Percentiles rank a stretch among this genome's conserved stretches.
phyloP scores from a whole-genome alignment of 345 rosid genomes.

The Sonneratia caseolaris region DNA sequence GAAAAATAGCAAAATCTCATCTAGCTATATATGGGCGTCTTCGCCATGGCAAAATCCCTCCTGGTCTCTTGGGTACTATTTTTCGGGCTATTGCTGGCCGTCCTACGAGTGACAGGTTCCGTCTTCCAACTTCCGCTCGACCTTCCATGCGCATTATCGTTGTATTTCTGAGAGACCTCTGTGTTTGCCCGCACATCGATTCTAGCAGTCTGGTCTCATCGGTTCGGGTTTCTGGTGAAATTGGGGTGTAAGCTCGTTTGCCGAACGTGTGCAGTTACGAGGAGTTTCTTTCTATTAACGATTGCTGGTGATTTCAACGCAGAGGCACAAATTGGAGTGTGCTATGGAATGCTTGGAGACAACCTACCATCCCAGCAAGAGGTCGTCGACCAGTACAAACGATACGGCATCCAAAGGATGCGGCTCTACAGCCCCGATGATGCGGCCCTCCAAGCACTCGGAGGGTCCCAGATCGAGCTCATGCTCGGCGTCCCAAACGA shows the following conservation, averaged over 20 bases:
- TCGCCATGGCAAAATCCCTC: background rate
- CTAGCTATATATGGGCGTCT: background rate
- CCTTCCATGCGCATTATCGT: background rate
- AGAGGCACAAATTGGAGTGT: slow-evolving; percentile 57
- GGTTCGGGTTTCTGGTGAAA: no score
- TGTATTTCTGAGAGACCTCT: background rate
- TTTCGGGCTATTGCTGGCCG: background rate
- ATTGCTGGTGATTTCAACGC: background rate
- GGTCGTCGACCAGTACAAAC: slow-evolving; percentile 37
- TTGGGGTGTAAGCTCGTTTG: no score
- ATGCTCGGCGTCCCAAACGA: slow-evolving; percentile 40
- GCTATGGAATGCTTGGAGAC: slow-evolving; percentile 52
- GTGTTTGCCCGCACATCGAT: no score
- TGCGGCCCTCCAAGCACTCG: slow-evolving; percentile 30
- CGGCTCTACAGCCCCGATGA: slow-evolving; percentile 30
- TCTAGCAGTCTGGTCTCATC: no score
- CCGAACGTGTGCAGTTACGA: no score
- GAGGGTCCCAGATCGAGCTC: slow-evolving; percentile 41
- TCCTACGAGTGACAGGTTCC: background rate
- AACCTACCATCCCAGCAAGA: slow-evolving; percentile 40
- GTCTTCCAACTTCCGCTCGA: no score
- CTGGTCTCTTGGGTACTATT: background rate
- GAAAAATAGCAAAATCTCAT: background rate
- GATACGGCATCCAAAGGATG: slow-evolving; percentile 36
- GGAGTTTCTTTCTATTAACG: no score